Base-by-base conservation (phyloP, 2,329 filamentous ascomycete genomes). In the Arthrinium phaeospermum region DNA sequence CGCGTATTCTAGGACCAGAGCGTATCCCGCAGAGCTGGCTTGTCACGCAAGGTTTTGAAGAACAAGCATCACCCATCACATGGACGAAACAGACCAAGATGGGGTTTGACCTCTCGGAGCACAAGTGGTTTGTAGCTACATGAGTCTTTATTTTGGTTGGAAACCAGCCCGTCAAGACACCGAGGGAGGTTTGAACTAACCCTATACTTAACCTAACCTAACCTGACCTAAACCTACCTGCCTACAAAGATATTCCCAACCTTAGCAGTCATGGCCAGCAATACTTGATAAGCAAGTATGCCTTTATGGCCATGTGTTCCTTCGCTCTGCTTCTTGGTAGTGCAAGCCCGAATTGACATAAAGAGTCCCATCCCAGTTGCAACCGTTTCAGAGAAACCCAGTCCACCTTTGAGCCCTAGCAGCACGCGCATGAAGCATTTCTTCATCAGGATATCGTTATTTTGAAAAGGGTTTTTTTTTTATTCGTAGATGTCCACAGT, bases 391-490 rank as follows among this genome's bases (percentile, higher is more conserved):
- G 57, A 41, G 57, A 64, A 64, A 41, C 34, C 57, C 34, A 64
- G 57, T 19, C 57, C 57, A 16, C 19, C 8, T 37, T 19, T 41
- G 57, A 64, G 34, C 19, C 34, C 34, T 64, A 64, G 30, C 57
- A 41, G 24, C 57, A 64, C 57, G 19, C n/a, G 34, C 22, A 64
- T 41, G 34, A 64, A 37, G 57, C 22, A 10, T n/a, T 64, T n/a
- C 57, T 64, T 64, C 57, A 64, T 64, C 57, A 64, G 57, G 57
- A 64, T 64, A 41, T 64, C 57, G 57, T 64, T 64, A 64, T 41
- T 41, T 64, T 41, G 34, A 34, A 64, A 41, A 22, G 34, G n/a
- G 45, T 47, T 47, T 16, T 49, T 61, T 61, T 61, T 61, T 22
- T 7, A 24, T 51, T 64, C 57, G 34, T 64, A 64, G 37, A 64